Evolutionary conservation across 805 yeast genomes (phyloP).

Genomic region (Candida peoriensis): DNA sequence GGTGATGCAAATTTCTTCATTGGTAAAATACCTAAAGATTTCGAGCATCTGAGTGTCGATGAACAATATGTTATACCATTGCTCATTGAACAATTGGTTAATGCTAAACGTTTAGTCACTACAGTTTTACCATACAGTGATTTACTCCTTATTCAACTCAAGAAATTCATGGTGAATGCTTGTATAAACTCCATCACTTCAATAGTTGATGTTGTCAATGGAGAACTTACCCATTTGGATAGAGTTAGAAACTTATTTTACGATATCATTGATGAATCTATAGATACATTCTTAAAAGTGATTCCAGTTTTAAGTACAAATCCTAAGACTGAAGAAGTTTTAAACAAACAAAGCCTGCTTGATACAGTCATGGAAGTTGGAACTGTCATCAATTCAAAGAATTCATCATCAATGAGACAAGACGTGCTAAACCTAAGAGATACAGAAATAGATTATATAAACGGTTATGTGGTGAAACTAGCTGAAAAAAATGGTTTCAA

Average conservation of each 20-base stretch:
- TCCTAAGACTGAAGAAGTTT: slow-evolving; percentile 12
- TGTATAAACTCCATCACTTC: slow-evolving; percentile 85
- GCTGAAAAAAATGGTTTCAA: slow-evolving; percentile 41
- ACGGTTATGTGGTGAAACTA: slow-evolving; percentile 65
- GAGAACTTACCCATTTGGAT: slow-evolving; percentile 54
- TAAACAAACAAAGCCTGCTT: slow-evolving; percentile 30
- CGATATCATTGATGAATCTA: slow-evolving; percentile 29
- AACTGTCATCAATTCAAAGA: slow-evolving; percentile 44
- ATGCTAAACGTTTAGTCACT: slow-evolving; percentile 25
- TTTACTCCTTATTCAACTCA: slow-evolving; percentile 56
- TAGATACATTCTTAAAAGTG: slow-evolving; percentile 26
- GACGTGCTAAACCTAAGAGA: slow-evolving; percentile 49
- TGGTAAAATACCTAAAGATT: slow-evolving; percentile 46
- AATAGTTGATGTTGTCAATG: slow-evolving; percentile 70
- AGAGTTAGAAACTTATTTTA: slow-evolving; percentile 33
- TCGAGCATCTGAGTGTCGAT: slow-evolving; percentile 8
- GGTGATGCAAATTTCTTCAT: slow-evolving; percentile 62
- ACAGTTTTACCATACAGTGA: slow-evolving; percentile 38
- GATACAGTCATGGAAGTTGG: slow-evolving; percentile 35
- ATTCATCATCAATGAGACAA: slow-evolving; percentile 47
- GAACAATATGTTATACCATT: slow-evolving; percentile 7
- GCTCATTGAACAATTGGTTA: slow-evolving; percentile 26
- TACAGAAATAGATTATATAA: slow-evolving; percentile 79
- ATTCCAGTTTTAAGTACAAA: slow-evolving; percentile 26
- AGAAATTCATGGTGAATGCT: slow-evolving; percentile 73